Conservation (phyloP, 345 rosid species). For the Corymbia maculata region DNA sequence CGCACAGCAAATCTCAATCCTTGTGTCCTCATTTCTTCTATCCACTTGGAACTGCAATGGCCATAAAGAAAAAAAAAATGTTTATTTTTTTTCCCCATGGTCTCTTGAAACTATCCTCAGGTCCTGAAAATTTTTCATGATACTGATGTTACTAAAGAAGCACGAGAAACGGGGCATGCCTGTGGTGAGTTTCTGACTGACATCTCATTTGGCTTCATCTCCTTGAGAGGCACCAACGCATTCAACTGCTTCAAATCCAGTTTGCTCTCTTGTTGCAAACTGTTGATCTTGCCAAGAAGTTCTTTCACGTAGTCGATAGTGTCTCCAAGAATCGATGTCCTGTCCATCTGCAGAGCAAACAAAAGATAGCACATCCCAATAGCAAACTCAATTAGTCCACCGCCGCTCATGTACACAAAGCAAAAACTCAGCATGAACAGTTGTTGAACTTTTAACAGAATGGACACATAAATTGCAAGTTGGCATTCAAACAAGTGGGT, state of each 20-base stretch:
- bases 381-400: neutral
- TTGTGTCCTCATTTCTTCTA: slow-evolving; percentile 42
- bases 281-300: slow-evolving; percentile 49
- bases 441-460: neutral
- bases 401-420: neutral
- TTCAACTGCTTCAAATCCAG: slow-evolving; percentile 18
- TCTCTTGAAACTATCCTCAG: neutral
- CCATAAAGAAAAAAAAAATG: neutral
- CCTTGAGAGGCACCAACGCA: slow-evolving; percentile 27
- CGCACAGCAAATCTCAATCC: slow-evolving; percentile 71
- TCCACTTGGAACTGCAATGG: slow-evolving; percentile 62
- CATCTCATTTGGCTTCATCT: slow-evolving; percentile 39
- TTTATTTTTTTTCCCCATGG: neutral
- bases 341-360: slow-evolving; percentile 24
- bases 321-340: slow-evolving; percentile 43
- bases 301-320: slow-evolving; percentile 51
- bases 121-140: neutral
- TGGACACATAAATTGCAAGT: neutral
- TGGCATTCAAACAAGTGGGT: neutral
- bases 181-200: slow-evolving; percentile 78
- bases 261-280: slow-evolving; percentile 40
- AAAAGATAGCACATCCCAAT: neutral
- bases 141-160: neutral
- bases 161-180: slow-evolving; percentile 23
- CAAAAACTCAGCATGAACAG: neutral